Evolutionary conservation across 148 eudicot species (phyloP), one percentile per base, ranked within the genome.

Genomic region (Vaccinium macrocarpon): DNA sequence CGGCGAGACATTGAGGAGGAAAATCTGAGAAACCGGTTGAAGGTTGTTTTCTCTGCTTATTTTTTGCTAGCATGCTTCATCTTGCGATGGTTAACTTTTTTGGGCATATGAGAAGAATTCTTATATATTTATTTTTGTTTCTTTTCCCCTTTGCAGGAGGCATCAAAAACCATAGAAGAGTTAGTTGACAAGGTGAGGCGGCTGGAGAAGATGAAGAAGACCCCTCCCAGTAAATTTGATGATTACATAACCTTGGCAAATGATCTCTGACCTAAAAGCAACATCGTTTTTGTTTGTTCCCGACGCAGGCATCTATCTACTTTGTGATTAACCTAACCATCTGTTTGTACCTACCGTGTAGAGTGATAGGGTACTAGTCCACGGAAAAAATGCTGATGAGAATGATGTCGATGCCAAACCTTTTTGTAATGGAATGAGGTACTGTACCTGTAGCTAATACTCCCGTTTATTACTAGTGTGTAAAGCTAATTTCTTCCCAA

Each of bases 1-100:
- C 90, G 94, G 50, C 89, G 97, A 72, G 93, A 92, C 57, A 9
- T 27, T 32, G 95, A 93, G 84, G 95, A 94, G 80, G 93, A 90
- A 87, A 87, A 73, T 82, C 79, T 96, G 79, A 89, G 95, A 71
- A 90, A 87, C 77, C 90, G 87, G 81, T 79, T 93, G 76, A 88
- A 89, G 94, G 98, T 95, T 16, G 51, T 80, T 68, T 21, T n/a
- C 66, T 81, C 27, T 1, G 29, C 61, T 52, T 7, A 23, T 81
- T 23, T 77, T 14, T 88, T 76, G 42, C 56, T 71, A 55, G 19
- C 76, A 23, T 57, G 10, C 62, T 42, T 71, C 15, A 21, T 68
- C 38, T 68, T 29, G 29, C 18, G 1, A 27, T 29, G 12, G 13
- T 68, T 27, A 27, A 27, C 18, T 19, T 3, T 27, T 68, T 68